These are phyloP conservation scores for Podospora didyma DNA, from an alignment of 495 filamentous ascomycete genomes.

Conservation along the genomic window DNA sequence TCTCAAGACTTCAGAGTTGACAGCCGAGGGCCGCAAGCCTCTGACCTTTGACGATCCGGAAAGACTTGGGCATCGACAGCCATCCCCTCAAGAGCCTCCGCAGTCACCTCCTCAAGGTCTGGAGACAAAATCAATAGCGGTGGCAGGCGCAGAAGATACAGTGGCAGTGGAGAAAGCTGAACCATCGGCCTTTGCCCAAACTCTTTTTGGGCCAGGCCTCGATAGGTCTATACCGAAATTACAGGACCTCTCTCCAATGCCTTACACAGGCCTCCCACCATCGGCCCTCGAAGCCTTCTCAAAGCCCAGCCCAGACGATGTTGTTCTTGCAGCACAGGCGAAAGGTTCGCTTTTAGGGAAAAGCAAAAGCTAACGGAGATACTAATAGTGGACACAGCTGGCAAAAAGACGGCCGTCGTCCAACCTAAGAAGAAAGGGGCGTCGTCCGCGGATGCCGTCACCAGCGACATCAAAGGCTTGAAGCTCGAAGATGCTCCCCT, in stretches of 20 bases:
- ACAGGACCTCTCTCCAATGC: constrained; percentile 45
- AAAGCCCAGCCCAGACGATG: constrained; percentile 91
- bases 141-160: background rate
- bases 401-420: constrained; percentile 36
- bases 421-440: constrained; percentile 31
- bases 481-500: constrained; percentile 66
- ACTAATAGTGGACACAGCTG: constrained; percentile 42
- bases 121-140: background rate
- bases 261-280: constrained; percentile 41
- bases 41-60: constrained; percentile 13
- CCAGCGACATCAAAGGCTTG: constrained; percentile 52
- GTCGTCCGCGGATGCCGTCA: constrained; percentile 27
- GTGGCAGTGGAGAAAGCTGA: constrained; percentile 7
- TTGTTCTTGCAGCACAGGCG: constrained; percentile 79
- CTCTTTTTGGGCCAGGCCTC: constrained; percentile 52
- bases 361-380: constrained; percentile 34
- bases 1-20: constrained; percentile 24
- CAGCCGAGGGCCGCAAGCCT: constrained; percentile 18
- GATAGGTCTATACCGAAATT: constrained; percentile 30
- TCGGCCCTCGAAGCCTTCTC: constrained; percentile 60
- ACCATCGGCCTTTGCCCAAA: constrained; percentile 67
- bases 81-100: background rate
- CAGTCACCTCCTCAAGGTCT: too few species aligned
- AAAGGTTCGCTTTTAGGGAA: constrained; percentile 70
- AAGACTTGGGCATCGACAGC: background rate